Evolutionary conservation across 164 flowering plant species (phyloP).

Genomic region (Piper longum): DNA sequence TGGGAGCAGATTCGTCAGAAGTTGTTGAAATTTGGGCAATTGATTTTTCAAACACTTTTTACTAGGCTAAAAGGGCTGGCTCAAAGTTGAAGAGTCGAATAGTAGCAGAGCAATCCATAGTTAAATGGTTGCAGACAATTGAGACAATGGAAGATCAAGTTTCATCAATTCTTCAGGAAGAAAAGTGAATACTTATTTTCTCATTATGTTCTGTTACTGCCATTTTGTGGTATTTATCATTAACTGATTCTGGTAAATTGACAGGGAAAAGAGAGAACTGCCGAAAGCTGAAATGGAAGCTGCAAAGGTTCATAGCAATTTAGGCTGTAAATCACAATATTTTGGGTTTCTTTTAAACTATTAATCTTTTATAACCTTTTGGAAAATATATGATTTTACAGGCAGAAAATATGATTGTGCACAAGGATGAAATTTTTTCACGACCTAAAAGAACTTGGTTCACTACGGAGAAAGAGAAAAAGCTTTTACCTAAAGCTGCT

Average conservation of each 20-base stretch:
- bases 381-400: slow-evolving; percentile 13
- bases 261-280: slow-evolving; percentile 74
- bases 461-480: slow-evolving; percentile 76
- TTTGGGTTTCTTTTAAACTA: too few relatives aligned
- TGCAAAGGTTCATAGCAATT: slow-evolving; percentile 39
- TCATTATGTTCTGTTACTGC: not conserved
- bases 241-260: not conserved
- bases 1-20: too few relatives aligned
- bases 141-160: slow-evolving; percentile 87
- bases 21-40: not conserved
- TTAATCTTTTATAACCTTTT: too few relatives aligned
- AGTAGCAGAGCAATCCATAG: slow-evolving; percentile 75
- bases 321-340: not conserved
- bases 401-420: slow-evolving; percentile 94
- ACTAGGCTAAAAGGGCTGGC: slow-evolving; percentile 75
- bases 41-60: slow-evolving; percentile 1
- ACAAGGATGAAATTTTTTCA: slow-evolving; percentile 67
- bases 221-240: not conserved
- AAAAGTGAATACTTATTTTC: slow-evolving; percentile 31
- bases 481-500: slow-evolving; percentile 40
- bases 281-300: slow-evolving; percentile 98
- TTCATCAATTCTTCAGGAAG: slow-evolving; percentile 63
- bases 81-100: slow-evolving; percentile 67
- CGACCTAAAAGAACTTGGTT: slow-evolving; percentile 96
- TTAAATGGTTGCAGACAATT: slow-evolving; percentile 68